Base-by-base conservation (phyloP, 257 asterid species). In the Solanum chmielewskii region DNA sequence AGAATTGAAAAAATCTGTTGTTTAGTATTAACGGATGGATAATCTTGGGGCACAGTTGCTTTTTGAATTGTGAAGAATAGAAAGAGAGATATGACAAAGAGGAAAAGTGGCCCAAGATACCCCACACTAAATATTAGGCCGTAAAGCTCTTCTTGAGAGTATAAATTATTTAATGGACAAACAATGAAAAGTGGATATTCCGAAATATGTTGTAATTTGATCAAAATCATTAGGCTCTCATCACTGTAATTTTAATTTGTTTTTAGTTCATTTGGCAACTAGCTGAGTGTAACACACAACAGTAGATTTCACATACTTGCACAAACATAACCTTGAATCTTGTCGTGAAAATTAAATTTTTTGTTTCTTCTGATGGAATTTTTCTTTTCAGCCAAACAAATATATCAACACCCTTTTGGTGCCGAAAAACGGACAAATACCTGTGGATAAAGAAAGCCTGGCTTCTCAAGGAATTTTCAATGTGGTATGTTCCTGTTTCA, bases 381-480 rank as follows among this genome's bases (percentile, higher is more conserved):
- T 86, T 77, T 76, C 12, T 60, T 87, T 88, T 91, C 93, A 97
- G 99, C 95, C 97, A 91, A 93, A 88, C 89, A 91, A 88, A 89
- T 97, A 97, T 90, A 90, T 94, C 66, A 94, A 95, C 91, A 94
- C 98, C 35, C 90, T 97, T 74, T 89, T 97, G 87, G 97, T 92
- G 90, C 98, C 99, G 6, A 92, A 91, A 90, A 93, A 88, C 20
- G 93, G 98, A 64, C 94, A 93, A 90, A 90, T 97, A 90, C 94
- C 94, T 56, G 89, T 93, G 47, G 98, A 97, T 85, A 37, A 83
- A 78, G 91, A 92, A 76, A 6, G 74, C 85, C 90, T 95, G 90
- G 91, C 94, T 70, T 92, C 91, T 83, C 95, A 94, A 90, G 97
- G 96, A 89, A 94, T 97, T 84, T 86, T 88, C 87, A 88, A 86